A percentile compares a stretch with the other conserved stretches of the same genome.
Conservation (phyloP, 1,139 yeast species). For the Pichia sp. region DNA sequence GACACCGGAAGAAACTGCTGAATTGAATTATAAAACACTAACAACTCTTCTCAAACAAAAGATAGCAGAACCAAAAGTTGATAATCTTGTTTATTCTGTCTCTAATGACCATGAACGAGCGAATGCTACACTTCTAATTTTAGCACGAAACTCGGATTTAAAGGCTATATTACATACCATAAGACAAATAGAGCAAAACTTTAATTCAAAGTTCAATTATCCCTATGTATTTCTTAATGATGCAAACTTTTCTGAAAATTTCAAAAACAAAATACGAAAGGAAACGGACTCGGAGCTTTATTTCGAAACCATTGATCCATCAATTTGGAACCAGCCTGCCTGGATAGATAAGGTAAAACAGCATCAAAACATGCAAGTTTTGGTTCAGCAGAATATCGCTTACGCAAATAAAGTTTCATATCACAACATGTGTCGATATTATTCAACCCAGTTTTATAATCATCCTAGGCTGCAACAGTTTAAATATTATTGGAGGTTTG, state of each 20-base stretch:
- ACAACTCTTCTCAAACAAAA: conserved; percentile 29
- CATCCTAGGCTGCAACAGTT: conserved; percentile 51
- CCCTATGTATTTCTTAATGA: conserved; percentile 81
- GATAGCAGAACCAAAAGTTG: conserved; percentile 46
- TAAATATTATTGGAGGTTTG: conserved; percentile 72
- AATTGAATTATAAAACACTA: conserved; percentile 32
- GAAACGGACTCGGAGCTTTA: conserved; percentile 45
- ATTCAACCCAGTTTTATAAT: conserved; percentile 56
- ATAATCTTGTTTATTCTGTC: conserved; percentile 21
- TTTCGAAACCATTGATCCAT: conserved; percentile 50
- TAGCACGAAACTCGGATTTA: conserved; percentile 62
- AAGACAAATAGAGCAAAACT: conserved; percentile 49
- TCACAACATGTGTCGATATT: conserved; percentile 75
- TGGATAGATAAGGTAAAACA: conserved; percentile 43
- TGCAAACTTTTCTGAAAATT: conserved; percentile 50
- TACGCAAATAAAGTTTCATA: conserved; percentile 60
- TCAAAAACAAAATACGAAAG: conserved; percentile 38
- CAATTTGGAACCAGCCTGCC: conserved; percentile 61
- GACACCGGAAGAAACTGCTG: conserved; percentile 28
- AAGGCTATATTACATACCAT: conserved; percentile 45
- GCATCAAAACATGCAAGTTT: conserved; percentile 32
- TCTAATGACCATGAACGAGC: conserved; percentile 42
- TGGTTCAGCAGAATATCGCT: conserved; percentile 45
- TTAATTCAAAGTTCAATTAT: conserved; percentile 63
- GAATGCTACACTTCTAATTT: conserved; percentile 66